These are phyloP conservation scores for Pouteria campechiana DNA, from an alignment of 179 eudicot genomes.

Conservation along the genomic window DNA sequence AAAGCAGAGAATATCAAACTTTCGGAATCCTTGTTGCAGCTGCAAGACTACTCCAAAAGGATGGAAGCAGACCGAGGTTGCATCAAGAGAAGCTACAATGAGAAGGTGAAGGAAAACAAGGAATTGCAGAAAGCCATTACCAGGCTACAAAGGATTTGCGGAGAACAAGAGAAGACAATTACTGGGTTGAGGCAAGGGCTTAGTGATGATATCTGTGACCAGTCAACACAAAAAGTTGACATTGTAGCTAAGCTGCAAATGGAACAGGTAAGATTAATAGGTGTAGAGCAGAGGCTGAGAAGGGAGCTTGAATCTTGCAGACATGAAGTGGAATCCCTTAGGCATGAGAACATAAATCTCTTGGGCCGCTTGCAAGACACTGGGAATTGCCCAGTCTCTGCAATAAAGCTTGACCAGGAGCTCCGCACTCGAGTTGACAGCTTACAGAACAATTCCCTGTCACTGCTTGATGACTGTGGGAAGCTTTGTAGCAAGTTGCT, in stretches of 20 bases:
- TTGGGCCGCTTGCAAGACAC: constrained; percentile 48
- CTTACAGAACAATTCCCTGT: constrained; percentile 58
- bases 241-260: constrained; percentile 49
- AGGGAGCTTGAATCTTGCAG: constrained; percentile 65
- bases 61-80: constrained; percentile 48
- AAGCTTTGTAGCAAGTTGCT: constrained; percentile 52
- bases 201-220: constrained; percentile 35
- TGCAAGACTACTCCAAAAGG: constrained; percentile 44
- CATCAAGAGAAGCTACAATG: constrained; percentile 36
- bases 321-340: constrained; percentile 55
- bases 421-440: constrained; percentile 36
- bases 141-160: constrained; percentile 50
- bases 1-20: constrained; percentile 49
- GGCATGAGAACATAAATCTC: constrained; percentile 65
- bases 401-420: constrained; percentile 70
- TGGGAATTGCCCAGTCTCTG: constrained; percentile 40
- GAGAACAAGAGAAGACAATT: constrained; percentile 78
- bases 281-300: constrained; percentile 69
- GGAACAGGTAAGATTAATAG: constrained; percentile 74
- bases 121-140: constrained; percentile 56
- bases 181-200: constrained; percentile 60
- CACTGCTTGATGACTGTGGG: constrained; percentile 42
- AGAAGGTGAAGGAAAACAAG: constrained; percentile 73
- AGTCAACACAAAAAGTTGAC: constrained; percentile 32
- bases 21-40: constrained; percentile 25